These are phyloP conservation scores for Rosa lucieae DNA, from an alignment of 306 rosid genomes.

Conservation along the genomic window DNA sequence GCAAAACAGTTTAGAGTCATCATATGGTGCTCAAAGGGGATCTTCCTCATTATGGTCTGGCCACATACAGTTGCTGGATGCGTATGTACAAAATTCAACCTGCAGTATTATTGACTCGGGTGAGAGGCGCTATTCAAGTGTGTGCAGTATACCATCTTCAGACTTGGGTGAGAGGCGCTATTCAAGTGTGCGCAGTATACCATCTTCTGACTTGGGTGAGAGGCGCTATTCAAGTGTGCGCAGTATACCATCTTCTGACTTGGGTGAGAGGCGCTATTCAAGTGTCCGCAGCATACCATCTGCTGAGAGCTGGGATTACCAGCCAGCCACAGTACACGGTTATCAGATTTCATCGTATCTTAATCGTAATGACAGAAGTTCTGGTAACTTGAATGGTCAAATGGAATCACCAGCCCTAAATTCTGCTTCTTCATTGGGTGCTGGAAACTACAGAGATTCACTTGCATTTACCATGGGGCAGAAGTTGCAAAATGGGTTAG, in stretches of 20 bases:
- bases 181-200: constrained; percentile 64
- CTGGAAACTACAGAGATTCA: constrained; percentile 56
- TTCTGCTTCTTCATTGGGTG: constrained; percentile 50
- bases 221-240: constrained; percentile 70
- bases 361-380: constrained; percentile 49
- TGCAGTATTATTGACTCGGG: constrained; percentile 36
- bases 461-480: constrained; percentile 59
- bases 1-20: constrained; percentile 58
- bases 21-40: constrained; percentile 56
- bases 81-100: constrained; percentile 51
- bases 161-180: constrained; percentile 66
- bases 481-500: constrained; percentile 64
- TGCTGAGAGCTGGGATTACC: constrained; percentile 61
- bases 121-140: constrained; percentile 70
- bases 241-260: constrained; percentile 54
- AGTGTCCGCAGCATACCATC: constrained; percentile 33
- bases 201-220: constrained; percentile 34
- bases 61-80: constrained; percentile 48
- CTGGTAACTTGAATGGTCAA: constrained; percentile 49
- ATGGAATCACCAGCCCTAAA: constrained; percentile 43
- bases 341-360: constrained; percentile 67
- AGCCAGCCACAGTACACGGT: constrained; percentile 82
- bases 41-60: constrained; percentile 52
- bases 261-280: constrained; percentile 62
- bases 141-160: constrained; percentile 58